phyloP scores from a whole-genome alignment of 768 basidiomycete species.

The Tylopilus balloui region DNA sequence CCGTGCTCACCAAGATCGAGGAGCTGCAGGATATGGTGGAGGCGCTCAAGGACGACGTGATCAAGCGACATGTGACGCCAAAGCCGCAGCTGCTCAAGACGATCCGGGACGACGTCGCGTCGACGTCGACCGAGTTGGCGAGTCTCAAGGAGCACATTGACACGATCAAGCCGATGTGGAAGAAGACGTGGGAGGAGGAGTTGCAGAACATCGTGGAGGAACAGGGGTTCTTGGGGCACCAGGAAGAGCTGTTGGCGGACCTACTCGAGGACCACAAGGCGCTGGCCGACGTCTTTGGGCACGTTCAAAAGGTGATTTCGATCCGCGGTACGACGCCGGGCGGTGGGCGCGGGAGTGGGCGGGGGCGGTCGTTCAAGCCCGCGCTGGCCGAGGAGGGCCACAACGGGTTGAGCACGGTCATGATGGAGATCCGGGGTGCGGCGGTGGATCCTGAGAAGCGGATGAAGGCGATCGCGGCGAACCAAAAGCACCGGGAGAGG shows the following conservation, averaged over 20 bases:
- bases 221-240: constrained; percentile 89
- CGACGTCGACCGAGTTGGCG: constrained; percentile 63
- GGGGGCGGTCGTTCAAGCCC: constrained; percentile 53
- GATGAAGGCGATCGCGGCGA: constrained; percentile 90
- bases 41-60: constrained; percentile 83
- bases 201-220: constrained; percentile 95
- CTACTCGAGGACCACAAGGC: constrained; percentile 91
- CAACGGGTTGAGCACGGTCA: constrained; percentile 66
- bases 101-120: constrained; percentile 67
- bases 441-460: constrained; percentile 77
- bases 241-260: constrained; percentile 87
- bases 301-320: constrained; percentile 85
- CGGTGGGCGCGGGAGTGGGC: constrained; percentile 32
- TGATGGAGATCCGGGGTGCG: constrained; percentile 87
- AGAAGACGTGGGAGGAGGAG: constrained; percentile 98
- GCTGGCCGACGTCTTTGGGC: constrained; percentile 79
- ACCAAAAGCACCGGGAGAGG: constrained; percentile 72
- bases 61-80: constrained; percentile 82
- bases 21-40: constrained; percentile 91
- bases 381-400: constrained; percentile 64
- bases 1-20: constrained; percentile 87
- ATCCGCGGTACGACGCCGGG: constrained; percentile 48
- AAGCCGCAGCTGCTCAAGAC: constrained; percentile 65
- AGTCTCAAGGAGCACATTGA: constrained; percentile 80
- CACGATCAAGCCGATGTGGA: constrained; percentile 94